Conservation (phyloP, 257 asterid species). For the Przewalskia tangutica region DNA sequence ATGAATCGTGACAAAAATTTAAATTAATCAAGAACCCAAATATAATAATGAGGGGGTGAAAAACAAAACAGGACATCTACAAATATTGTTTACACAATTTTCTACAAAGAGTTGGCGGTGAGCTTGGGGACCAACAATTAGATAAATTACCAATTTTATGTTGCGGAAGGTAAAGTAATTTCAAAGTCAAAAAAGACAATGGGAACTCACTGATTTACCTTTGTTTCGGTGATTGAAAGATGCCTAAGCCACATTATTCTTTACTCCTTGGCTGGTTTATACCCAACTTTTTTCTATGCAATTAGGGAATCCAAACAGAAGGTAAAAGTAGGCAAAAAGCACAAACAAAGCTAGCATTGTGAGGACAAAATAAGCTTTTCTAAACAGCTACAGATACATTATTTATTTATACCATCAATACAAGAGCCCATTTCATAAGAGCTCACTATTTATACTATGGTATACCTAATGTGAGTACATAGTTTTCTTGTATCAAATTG, state of each 20-base stretch:
- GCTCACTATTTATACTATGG: neutral
- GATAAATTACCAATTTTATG: neutral
- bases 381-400: neutral
- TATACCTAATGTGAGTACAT: neutral
- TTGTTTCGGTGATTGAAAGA: constrained; percentile 4
- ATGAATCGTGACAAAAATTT: no score
- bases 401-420: neutral
- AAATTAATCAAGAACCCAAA: no score
- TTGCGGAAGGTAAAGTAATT: neutral
- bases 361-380: constrained; percentile 51
- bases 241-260: constrained; percentile 29
- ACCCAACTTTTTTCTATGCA: constrained; percentile 33
- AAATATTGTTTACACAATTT: no score
- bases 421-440: neutral
- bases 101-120: neutral
- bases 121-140: neutral
- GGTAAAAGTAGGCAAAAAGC: constrained; percentile 18
- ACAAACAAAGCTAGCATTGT: constrained; percentile 28
- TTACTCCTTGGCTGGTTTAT: constrained; percentile 43
- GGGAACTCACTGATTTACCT: constrained; percentile 23
- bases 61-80: no score
- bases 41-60: no score
- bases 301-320: neutral
- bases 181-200: constrained; percentile 17
- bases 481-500: neutral